phyloP scores from a whole-genome alignment of 805 yeast genomes.

The Pichia pseudocactophila region DNA sequence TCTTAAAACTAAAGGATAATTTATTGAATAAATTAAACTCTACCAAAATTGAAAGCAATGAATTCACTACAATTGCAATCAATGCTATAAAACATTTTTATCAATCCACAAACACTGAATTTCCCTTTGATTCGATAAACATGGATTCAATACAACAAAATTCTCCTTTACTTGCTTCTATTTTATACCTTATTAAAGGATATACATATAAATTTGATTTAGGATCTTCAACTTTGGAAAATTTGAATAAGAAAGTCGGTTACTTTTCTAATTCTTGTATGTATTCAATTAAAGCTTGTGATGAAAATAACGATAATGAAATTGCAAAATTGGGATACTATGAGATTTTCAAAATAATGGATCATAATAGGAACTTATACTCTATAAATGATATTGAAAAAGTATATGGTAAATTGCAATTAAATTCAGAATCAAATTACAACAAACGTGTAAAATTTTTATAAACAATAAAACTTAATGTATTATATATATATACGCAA shows the following conservation, averaged over 20 bases:
- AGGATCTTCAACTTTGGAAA: constrained; percentile 13
- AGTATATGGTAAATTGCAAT: constrained; percentile 1
- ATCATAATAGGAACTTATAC: constrained; percentile 12
- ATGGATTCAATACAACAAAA: not conserved
- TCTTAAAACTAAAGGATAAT: constrained; percentile 15
- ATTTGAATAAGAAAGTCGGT: constrained; percentile 14
- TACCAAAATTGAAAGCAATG: not conserved
- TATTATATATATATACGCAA: no score
- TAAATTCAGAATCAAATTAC: not conserved
- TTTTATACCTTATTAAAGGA: constrained; percentile 20
- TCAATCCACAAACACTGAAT: not conserved
- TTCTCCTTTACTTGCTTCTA: constrained; percentile 20
- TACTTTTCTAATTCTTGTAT: constrained; percentile 16
- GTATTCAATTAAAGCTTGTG: constrained; percentile 6
- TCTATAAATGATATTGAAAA: constrained; percentile 1
- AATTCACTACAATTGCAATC: not conserved
- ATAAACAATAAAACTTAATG: no score
- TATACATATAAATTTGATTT: constrained; percentile 9
- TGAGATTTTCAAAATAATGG: constrained; percentile 12
- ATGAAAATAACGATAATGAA: constrained; percentile 2
- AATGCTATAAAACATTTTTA: not conserved
- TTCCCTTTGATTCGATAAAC: not conserved
- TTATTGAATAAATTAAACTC: constrained; percentile 12
- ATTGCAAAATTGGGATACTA: constrained; percentile 12
- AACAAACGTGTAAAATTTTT: constrained; percentile 3